Evolutionary conservation across 2,329 filamentous ascomycete genomes (phyloP).

Genomic region (Colletotrichum cereale): DNA sequence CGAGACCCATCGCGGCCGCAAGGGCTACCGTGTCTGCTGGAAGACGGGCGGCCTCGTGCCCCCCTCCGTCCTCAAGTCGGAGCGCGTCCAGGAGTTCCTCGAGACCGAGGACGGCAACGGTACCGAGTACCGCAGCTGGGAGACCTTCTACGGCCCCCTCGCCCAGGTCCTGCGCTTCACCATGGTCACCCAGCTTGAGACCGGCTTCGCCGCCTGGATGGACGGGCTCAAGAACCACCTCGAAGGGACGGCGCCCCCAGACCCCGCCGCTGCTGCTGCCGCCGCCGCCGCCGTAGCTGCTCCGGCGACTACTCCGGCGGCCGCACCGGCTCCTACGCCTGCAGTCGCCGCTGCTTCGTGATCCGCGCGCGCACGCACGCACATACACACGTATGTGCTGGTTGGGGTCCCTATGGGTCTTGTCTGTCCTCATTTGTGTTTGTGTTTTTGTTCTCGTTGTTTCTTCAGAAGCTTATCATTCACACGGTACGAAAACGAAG

Average conservation of each 20-base stretch:
- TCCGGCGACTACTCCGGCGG: constrained; percentile 1
- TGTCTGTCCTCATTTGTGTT: background rate
- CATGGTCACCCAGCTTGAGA: constrained; percentile 49
- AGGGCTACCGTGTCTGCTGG: constrained; percentile 57
- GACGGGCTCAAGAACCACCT: constrained; percentile 53
- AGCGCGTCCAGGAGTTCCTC: constrained; percentile 60
- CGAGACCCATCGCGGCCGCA: constrained; percentile 44
- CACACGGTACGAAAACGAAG: background rate
- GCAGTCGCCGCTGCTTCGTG: constrained; percentile 30
- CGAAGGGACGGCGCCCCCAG: constrained; percentile 40
- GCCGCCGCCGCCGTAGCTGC: constrained; percentile 2
- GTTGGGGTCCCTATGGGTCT: background rate
- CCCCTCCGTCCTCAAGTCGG: constrained; percentile 50
- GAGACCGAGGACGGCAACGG: constrained; percentile 43
- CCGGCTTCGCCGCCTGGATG: constrained; percentile 54
- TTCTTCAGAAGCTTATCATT: background rate
- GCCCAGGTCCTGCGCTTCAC: constrained; percentile 50
- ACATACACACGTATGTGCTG: background rate
- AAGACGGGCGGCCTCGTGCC: constrained; percentile 48
- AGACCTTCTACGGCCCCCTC: constrained; percentile 59
- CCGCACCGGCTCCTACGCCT: constrained; percentile 10
- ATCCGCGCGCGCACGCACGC: background rate
- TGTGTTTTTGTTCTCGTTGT: background rate
- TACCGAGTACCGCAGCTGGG: constrained; percentile 57
- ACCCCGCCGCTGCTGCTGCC: background rate